These are phyloP conservation scores for Baorangia bicolor DNA, from an alignment of 768 basidiomycete species.

Conservation along the genomic window DNA sequence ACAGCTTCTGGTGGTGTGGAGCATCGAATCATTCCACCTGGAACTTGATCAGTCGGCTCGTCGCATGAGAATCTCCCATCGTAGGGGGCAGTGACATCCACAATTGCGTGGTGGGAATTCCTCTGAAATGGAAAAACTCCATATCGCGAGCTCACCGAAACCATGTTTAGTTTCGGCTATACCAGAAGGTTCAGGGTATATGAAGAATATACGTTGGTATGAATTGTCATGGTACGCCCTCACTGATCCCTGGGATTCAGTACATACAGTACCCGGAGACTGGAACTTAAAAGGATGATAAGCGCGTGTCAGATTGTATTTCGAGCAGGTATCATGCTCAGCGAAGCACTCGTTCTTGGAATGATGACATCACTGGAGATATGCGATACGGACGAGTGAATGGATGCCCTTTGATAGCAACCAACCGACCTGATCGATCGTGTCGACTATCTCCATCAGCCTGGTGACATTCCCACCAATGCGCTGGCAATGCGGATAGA, in stretches of 20 bases:
- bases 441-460: background rate
- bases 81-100: background rate
- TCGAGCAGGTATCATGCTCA: background rate
- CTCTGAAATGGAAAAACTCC: background rate
- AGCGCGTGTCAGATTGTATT: background rate
- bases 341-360: background rate
- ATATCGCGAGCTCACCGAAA: background rate
- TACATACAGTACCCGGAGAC: too few species aligned
- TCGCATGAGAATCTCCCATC: background rate
- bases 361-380: constrained; percentile 10
- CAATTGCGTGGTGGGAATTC: background rate
- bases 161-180: constrained; percentile 5
- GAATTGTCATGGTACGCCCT: background rate
- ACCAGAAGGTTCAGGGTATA: constrained; percentile 1
- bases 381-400: background rate
- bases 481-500: background rate
- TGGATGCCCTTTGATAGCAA: background rate
- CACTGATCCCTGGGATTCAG: background rate
- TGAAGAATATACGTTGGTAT: background rate
- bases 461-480: background rate
- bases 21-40: background rate
- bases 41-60: background rate
- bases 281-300: too few species aligned
- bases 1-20: background rate
- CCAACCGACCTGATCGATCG: background rate